These are phyloP conservation scores for Bauhinia variegata DNA, from an alignment of 306 rosid genomes.

Conservation along the genomic window DNA sequence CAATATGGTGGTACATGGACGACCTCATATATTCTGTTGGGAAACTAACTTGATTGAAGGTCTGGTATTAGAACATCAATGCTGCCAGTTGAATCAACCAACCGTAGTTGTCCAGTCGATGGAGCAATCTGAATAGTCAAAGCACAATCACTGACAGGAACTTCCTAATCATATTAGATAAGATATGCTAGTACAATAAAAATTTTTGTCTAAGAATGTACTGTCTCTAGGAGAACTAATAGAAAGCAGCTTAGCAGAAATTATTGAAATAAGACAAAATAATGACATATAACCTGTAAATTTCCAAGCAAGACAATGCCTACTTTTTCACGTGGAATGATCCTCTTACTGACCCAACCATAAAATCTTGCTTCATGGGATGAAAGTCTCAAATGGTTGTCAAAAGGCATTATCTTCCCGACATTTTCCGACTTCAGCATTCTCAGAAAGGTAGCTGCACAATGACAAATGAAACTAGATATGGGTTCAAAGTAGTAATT, in stretches of 20 bases:
- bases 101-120: slow-evolving; percentile 70
- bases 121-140: slow-evolving; percentile 61
- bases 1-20: slow-evolving; percentile 7
- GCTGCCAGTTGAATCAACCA: slow-evolving; percentile 84
- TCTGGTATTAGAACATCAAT: slow-evolving; percentile 86
- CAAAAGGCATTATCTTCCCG: slow-evolving; percentile 35
- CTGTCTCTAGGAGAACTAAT: neutral
- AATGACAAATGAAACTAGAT: slow-evolving; percentile 51
- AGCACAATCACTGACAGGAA: slow-evolving; percentile 3
- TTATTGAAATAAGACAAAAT: slow-evolving; percentile 27
- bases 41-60: slow-evolving; percentile 73
- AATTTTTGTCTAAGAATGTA: neutral
- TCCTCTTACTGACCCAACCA: slow-evolving; percentile 53
- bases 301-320: slow-evolving; percentile 72
- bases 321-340: slow-evolving; percentile 62
- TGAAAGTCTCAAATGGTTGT: slow-evolving; percentile 44
- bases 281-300: slow-evolving; percentile 60
- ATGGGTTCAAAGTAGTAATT: slow-evolving; percentile 42
- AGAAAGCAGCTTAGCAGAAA: slow-evolving; percentile 25
- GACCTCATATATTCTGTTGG: slow-evolving; percentile 68
- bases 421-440: slow-evolving; percentile 39
- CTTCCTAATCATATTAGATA: slow-evolving; percentile 12
- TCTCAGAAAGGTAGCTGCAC: slow-evolving; percentile 53
- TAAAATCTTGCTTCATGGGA: slow-evolving; percentile 51
- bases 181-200: slow-evolving; percentile 21